Conservation (phyloP, 768 basidiomycete species). For the Gloeopeniophorella convolvens region DNA sequence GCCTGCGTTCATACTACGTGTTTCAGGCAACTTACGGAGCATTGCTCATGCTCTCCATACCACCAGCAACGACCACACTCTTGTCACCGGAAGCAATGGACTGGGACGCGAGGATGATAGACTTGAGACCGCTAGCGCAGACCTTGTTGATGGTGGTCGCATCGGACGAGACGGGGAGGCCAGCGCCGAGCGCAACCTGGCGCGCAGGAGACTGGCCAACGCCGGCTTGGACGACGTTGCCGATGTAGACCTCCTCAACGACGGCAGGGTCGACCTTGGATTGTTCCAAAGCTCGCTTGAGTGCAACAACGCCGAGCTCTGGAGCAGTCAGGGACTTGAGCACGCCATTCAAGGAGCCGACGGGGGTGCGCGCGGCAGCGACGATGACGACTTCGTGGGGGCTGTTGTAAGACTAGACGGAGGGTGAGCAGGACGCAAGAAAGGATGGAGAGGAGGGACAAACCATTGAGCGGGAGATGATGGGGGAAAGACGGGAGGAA, state of each 20-base stretch:
- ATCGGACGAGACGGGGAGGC: conserved; percentile 78
- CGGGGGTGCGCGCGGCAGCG: conserved; percentile 88
- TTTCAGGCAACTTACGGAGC: conserved; percentile 68
- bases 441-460: background rate
- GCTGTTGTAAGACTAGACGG: conserved; percentile 30
- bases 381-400: conserved; percentile 88
- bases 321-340: conserved; percentile 87
- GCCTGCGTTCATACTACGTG: background rate
- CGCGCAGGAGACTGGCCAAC: conserved; percentile 98
- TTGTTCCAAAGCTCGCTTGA: conserved; percentile 84
- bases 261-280: conserved; percentile 71
- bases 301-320: conserved; percentile 81
- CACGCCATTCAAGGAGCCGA: conserved; percentile 85
- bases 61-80: conserved; percentile 85
- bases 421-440: background rate
- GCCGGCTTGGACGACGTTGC: conserved; percentile 96
- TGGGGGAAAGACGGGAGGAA: conserved; percentile 29
- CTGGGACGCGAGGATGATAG: conserved; percentile 91
- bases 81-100: conserved; percentile 83
- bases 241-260: conserved; percentile 96
- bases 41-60: conserved; percentile 99
- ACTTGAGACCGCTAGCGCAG: conserved; percentile 95
- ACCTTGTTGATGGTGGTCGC: conserved; percentile 99
- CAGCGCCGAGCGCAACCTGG: conserved; percentile 91
- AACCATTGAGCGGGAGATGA: conserved; percentile 27